Evolutionary conservation across 2,329 filamentous ascomycete species (phyloP).

Genomic region (Penicillium sp.): DNA sequence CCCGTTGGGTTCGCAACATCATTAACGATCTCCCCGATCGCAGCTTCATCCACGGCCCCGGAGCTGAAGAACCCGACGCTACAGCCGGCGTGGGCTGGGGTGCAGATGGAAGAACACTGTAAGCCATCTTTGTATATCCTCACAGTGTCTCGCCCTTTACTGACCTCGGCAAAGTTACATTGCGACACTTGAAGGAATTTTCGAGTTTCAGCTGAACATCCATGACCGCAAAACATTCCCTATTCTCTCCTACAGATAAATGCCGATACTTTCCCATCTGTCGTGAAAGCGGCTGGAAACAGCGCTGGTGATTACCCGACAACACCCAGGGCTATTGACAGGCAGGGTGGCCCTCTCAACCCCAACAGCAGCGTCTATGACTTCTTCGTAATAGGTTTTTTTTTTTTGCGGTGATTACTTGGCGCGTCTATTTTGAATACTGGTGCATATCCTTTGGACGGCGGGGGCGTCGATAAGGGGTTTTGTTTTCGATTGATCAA

Average conservation of each 20-base stretch:
- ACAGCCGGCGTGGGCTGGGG: constrained; percentile 46
- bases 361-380: too few species aligned
- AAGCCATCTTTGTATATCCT: constrained; percentile 19
- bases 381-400: too few species aligned
- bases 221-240: constrained; percentile 46
- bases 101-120: constrained; percentile 43
- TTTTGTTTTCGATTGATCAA: background rate
- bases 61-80: constrained; percentile 36
- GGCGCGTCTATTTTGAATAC: background rate
- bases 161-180: constrained; percentile 35
- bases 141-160: background rate
- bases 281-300: too few species aligned
- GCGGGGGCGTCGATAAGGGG: background rate
- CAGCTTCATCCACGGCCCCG: constrained; percentile 23
- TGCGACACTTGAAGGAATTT: constrained; percentile 45
- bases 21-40: constrained; percentile 33
- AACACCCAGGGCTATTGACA: too few species aligned
- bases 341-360: too few species aligned
- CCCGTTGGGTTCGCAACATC: constrained; percentile 34
- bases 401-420: background rate
- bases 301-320: too few species aligned
- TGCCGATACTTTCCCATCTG: background rate
- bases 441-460: too few species aligned
- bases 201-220: constrained; percentile 43
- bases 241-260: constrained; percentile 38